Evolutionary conservation across 75 land plant genomes (phyloP).

Genomic region (Isoetes taiwanensis): DNA sequence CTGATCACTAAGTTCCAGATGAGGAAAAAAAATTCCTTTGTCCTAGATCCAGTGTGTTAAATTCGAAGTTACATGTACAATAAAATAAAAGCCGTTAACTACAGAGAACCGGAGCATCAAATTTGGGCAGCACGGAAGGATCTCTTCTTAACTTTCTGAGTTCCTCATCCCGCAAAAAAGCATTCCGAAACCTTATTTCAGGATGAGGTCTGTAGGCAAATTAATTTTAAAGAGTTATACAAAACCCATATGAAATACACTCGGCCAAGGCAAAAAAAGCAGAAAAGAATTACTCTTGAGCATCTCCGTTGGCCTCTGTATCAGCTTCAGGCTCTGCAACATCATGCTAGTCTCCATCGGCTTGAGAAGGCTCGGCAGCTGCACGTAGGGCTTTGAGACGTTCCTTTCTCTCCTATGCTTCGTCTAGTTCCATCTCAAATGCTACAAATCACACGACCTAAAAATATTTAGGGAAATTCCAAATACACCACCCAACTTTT

Average conservation of each 20-base stretch:
- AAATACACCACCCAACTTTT: too few species aligned
- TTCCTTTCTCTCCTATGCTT: too few species aligned
- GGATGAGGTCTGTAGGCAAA: conserved; percentile 15
- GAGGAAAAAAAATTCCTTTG: background rate
- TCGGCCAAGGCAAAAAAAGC: too few species aligned
- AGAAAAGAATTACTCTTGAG: too few species aligned
- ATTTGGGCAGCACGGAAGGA: conserved; percentile 71
- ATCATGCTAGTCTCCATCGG: too few species aligned
- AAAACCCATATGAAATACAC: background rate
- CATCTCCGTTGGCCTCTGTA: too few species aligned
- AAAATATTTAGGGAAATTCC: too few species aligned
- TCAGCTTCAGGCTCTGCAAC: too few species aligned
- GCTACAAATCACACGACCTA: too few species aligned
- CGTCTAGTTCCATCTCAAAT: too few species aligned
- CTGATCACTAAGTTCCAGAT: background rate
- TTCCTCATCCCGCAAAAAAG: conserved; percentile 71
- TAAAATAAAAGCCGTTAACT: background rate
- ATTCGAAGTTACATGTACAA: background rate
- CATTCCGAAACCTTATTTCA: conserved; percentile 84
- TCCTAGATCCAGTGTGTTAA: background rate
- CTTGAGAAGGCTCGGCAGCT: too few species aligned
- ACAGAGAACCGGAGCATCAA: conserved; percentile 99
- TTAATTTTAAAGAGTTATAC: background rate
- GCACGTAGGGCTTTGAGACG: too few species aligned
- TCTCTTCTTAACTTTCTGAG: conserved; percentile 69